These are phyloP conservation scores for Mycena pura DNA, from an alignment of 768 basidiomycete species.

Conservation along the genomic window DNA sequence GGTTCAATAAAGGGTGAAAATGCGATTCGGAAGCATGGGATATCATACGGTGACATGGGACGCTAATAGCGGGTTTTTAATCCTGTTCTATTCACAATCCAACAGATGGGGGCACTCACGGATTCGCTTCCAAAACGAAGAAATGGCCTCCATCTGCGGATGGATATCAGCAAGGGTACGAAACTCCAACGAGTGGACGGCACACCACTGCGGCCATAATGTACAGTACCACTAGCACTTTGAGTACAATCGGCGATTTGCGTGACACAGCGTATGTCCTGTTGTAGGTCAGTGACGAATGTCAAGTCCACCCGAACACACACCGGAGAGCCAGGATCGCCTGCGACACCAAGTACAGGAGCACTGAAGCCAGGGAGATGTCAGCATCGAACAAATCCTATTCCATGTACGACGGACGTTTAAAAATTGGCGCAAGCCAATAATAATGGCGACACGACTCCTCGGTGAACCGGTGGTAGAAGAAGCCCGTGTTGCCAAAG, in stretches of 20 bases:
- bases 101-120: constrained; percentile 6
- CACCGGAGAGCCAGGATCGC: neutral
- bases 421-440: constrained; percentile 2
- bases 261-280: constrained; percentile 24
- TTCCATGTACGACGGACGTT: neutral
- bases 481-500: constrained; percentile 5
- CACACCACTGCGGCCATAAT: neutral
- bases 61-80: neutral
- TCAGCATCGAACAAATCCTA: too few relatives aligned
- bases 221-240: neutral
- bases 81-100: neutral
- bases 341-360: neutral
- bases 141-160: neutral
- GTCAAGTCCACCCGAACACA: neutral
- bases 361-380: neutral
- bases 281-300: neutral
- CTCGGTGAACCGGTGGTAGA: constrained; percentile 10
- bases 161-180: neutral
- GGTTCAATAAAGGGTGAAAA: neutral
- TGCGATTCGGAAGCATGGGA: neutral
- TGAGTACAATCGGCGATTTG: constrained; percentile 7
- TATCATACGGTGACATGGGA: neutral
- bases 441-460: neutral
- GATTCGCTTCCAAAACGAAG: constrained; percentile 7
- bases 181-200: neutral